Conservation (phyloP, 1,284 basidiomycete species). For the Ustilago shanxiensis region DNA sequence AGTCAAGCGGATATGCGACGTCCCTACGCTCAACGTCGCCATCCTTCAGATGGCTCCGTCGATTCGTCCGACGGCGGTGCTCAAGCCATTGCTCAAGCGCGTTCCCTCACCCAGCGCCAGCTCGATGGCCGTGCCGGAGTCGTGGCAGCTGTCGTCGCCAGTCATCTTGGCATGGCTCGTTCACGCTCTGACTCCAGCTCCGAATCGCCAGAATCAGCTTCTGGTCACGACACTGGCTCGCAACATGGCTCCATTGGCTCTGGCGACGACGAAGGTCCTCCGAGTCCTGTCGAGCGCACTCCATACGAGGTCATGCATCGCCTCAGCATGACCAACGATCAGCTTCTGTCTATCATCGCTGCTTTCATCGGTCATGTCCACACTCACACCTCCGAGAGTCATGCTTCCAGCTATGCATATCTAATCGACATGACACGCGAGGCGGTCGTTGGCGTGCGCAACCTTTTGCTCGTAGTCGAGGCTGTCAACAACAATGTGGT, state of each 20-base stretch:
- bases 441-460: conserved; percentile 91
- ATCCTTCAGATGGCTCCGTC: conserved; percentile 46
- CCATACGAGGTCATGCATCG: conserved; percentile 74
- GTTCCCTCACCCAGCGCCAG: conserved; percentile 40
- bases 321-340: conserved; percentile 75
- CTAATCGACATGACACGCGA: conserved; percentile 93
- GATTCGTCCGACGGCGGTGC: conserved; percentile 39
- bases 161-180: conserved; percentile 37
- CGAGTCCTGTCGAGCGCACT: conserved; percentile 78
- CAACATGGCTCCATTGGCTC: conserved; percentile 74
- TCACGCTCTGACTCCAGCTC: conserved; percentile 50
- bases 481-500: conserved; percentile 71
- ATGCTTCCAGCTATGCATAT: conserved; percentile 87
- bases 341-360: conserved; percentile 89
- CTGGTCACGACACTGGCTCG: conserved; percentile 72
- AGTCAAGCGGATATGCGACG: conserved; percentile 36
- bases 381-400: conserved; percentile 86
- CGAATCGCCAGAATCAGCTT: conserved; percentile 50
- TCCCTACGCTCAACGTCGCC: conserved; percentile 33
- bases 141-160: conserved; percentile 29
- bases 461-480: conserved; percentile 90
- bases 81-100: conserved; percentile 38
- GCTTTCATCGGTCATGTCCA: conserved; percentile 97
- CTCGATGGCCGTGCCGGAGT: conserved; percentile 31
- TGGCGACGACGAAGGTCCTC: conserved; percentile 75